Percentiles rank a stretch among this genome's conserved stretches.
Conservation (phyloP, 176 grass and related monocot genomes). For the Cenchrus fungigraminus region DNA sequence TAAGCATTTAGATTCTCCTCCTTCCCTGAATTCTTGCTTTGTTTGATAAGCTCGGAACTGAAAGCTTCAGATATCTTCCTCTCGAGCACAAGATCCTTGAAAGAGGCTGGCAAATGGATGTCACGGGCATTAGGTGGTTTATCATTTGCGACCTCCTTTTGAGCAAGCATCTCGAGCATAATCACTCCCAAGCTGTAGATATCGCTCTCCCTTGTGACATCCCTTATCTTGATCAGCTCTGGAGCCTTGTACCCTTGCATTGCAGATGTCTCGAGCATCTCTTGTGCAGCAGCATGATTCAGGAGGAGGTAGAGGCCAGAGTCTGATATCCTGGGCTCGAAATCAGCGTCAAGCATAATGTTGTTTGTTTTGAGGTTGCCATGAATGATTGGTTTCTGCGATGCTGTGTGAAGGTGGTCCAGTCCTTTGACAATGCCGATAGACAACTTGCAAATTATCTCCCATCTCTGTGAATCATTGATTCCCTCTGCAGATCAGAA, state of each 20-base stretch:
- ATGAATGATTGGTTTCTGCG: conserved; percentile 72
- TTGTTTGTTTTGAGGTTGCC: conserved; percentile 96
- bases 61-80: conserved; percentile 73
- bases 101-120: conserved; percentile 60
- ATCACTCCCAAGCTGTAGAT: conserved; percentile 81
- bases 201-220: conserved; percentile 65
- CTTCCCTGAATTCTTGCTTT: conserved; percentile 54
- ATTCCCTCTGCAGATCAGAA: conserved; percentile 66
- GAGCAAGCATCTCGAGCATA: conserved; percentile 88
- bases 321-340: conserved; percentile 83
- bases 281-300: conserved; percentile 59
- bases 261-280: conserved; percentile 77
- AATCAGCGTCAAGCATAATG: conserved; percentile 86
- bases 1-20: conserved; percentile 55
- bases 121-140: conserved; percentile 46
- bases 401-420: conserved; percentile 79
- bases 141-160: conserved; percentile 55
- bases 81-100: conserved; percentile 79
- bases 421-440: conserved; percentile 86
- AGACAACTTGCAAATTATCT: conserved; percentile 83
- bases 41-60: conserved; percentile 55
- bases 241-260: conserved; percentile 83
- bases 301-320: conserved; percentile 84
- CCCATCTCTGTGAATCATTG: conserved; percentile 83
- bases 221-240: conserved; percentile 87